These are phyloP conservation scores for Glycyrrhiza uralensis DNA, from an alignment of 306 rosid genomes.

Conservation along the genomic window DNA sequence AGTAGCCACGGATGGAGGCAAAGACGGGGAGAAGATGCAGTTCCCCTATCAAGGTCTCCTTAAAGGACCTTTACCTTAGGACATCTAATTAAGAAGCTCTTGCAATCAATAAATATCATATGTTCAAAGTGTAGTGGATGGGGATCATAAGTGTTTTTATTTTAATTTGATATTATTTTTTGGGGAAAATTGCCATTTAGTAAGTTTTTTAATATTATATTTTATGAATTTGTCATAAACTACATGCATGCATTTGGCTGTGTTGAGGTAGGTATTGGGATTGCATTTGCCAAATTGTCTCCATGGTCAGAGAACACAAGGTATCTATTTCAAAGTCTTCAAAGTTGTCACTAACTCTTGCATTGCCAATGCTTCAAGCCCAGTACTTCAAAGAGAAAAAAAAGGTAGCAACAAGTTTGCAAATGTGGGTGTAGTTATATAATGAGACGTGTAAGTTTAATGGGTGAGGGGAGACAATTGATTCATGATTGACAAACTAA, in stretches of 20 bases:
- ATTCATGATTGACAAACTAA: slow-evolving; percentile 25
- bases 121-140: too few species aligned
- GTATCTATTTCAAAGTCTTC: slow-evolving; percentile 51
- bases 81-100: too few species aligned
- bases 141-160: too few species aligned
- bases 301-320: slow-evolving; percentile 63
- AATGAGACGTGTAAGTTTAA: slow-evolving; percentile 24
- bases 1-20: too few species aligned
- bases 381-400: slow-evolving; percentile 60
- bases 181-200: too few species aligned
- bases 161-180: too few species aligned
- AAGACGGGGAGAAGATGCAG: too few species aligned
- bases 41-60: too few species aligned
- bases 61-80: too few species aligned
- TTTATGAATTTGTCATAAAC: slow-evolving; percentile 42
- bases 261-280: slow-evolving; percentile 52
- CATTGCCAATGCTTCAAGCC: slow-evolving; percentile 63
- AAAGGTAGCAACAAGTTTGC: slow-evolving; percentile 40
- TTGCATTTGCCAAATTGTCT: slow-evolving; percentile 66
- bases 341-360: slow-evolving; percentile 84
- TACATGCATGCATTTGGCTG: slow-evolving; percentile 85
- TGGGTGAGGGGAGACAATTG: slow-evolving; percentile 27
- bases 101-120: too few species aligned
- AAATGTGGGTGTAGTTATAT: slow-evolving; percentile 34
- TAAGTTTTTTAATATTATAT: too few species aligned